phyloP scores from a whole-genome alignment of 495 filamentous ascomycete species.

The Trichoderma parareesei region DNA sequence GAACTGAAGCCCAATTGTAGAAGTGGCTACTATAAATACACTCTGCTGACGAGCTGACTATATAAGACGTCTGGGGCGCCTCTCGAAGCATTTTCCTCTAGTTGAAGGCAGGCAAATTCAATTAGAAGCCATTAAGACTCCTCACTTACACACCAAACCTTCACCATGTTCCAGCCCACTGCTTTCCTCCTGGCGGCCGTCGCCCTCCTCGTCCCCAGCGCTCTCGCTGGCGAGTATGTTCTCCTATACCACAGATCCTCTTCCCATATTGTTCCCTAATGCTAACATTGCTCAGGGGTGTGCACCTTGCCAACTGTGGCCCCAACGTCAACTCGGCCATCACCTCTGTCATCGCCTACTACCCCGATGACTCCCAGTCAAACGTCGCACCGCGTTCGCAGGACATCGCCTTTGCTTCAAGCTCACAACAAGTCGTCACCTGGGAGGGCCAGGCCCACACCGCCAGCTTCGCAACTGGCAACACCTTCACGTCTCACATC shows the following conservation, averaged over 20 bases:
- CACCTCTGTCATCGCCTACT: constrained; percentile 1
- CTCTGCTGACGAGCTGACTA: neutral
- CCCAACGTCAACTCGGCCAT: neutral
- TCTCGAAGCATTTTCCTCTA: too few species aligned
- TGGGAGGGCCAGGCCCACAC: neutral
- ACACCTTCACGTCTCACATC: neutral
- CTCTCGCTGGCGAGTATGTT: constrained; percentile 1
- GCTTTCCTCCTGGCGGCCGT: neutral
- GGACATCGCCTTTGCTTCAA: neutral
- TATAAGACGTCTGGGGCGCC: neutral
- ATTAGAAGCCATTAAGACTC: neutral
- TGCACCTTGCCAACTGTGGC: constrained; percentile 2
- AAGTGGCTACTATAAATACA: neutral
- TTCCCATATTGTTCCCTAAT: neutral
- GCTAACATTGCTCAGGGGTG: neutral
- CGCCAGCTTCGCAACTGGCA: neutral
- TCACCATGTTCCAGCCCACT: neutral
- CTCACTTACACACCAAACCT: neutral
- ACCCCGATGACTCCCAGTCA: neutral
- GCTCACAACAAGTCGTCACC: neutral
- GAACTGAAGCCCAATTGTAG: neutral
- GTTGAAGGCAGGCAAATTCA: too few species aligned
- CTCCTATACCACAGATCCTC: neutral
- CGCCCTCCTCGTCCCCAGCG: neutral
- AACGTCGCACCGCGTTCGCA: neutral